A percentile compares a stretch with the other conserved stretches of the same genome.
phyloP scores from a whole-genome alignment of 2,329 filamentous ascomycete species.

The Aureobasidium namibiae region DNA sequence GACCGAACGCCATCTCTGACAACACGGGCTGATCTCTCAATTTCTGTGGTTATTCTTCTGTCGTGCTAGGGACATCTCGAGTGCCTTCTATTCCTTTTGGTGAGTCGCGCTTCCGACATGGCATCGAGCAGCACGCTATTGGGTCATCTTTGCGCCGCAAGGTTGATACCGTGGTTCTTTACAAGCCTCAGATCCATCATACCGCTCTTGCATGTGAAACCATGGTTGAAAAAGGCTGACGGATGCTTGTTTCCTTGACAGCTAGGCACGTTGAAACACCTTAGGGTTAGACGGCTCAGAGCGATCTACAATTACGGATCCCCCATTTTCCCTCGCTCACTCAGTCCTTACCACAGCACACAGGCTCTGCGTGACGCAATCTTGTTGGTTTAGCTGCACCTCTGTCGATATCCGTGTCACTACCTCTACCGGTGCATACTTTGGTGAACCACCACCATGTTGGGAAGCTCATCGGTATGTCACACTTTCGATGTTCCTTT shows the following conservation, averaged over 20 bases:
- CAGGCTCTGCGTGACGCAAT: slow-evolving; percentile 5
- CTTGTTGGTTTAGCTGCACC: neutral
- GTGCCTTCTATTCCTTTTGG: neutral
- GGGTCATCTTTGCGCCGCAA: neutral
- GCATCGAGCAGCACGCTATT: neutral
- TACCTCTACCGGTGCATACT: neutral
- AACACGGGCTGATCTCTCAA: neutral
- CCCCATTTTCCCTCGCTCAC: neutral
- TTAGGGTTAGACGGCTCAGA: neutral
- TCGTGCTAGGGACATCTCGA: neutral
- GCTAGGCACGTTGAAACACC: neutral
- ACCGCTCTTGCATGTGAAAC: neutral
- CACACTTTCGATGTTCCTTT: neutral
- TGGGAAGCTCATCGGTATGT: slow-evolving; percentile 14
- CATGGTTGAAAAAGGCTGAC: neutral
- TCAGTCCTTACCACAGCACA: neutral
- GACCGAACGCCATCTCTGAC: slow-evolving; percentile 3
- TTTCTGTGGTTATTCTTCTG: slow-evolving; percentile 3
- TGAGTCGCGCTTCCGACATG: slow-evolving; percentile 3
- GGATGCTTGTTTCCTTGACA: neutral
- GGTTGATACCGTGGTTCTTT: neutral
- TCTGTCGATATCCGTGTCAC: neutral
- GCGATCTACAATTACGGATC: slow-evolving; percentile 1
- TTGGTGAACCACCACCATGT: slow-evolving; percentile 8
- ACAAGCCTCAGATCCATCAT: neutral